Conservation (phyloP, 495 filamentous ascomycete species). For the Aspergillus taichungensis region DNA sequence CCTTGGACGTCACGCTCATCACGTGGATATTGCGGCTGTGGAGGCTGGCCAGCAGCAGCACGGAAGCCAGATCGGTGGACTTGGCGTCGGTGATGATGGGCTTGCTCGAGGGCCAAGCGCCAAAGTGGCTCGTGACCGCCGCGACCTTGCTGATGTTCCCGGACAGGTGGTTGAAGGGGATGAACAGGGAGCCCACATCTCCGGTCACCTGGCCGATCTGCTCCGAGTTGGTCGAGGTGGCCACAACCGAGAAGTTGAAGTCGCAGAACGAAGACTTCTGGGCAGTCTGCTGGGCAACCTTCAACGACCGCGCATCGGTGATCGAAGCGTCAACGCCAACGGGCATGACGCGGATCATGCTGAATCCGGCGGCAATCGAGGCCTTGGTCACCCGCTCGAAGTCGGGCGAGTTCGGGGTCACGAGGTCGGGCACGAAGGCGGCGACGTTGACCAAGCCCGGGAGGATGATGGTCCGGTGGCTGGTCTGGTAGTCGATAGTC, state of each 20-base stretch:
- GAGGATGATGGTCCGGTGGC: slow-evolving; percentile 65
- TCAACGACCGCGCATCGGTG: slow-evolving; percentile 62
- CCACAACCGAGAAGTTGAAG: slow-evolving; percentile 79
- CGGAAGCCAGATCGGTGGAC: slow-evolving; percentile 72
- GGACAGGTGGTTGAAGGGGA: slow-evolving; percentile 80
- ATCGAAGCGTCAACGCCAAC: slow-evolving; percentile 64
- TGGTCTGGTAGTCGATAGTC: slow-evolving; percentile 81
- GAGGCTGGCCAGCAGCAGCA: slow-evolving; percentile 70
- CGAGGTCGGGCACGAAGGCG: slow-evolving; percentile 69
- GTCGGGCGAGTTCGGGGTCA: slow-evolving; percentile 54
- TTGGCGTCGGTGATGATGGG: slow-evolving; percentile 81
- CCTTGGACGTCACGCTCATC: slow-evolving; percentile 71
- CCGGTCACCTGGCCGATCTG: slow-evolving; percentile 63
- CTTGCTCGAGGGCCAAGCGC: slow-evolving; percentile 71
- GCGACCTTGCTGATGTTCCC: slow-evolving; percentile 84
- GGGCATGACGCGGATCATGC: slow-evolving; percentile 77
- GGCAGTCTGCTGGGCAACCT: slow-evolving; percentile 67
- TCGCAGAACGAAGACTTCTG: slow-evolving; percentile 62
- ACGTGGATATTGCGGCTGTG: slow-evolving; percentile 80
- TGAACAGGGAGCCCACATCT: slow-evolving; percentile 77
- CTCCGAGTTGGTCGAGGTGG: slow-evolving; percentile 66
- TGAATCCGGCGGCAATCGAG: slow-evolving; percentile 71
- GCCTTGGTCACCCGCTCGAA: slow-evolving; percentile 64
- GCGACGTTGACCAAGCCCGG: slow-evolving; percentile 74
- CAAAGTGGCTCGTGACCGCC: slow-evolving; percentile 72